These are phyloP conservation scores for Leccinum angustisporum DNA, from an alignment of 1,284 basidiomycete species.

Conservation along the genomic window DNA sequence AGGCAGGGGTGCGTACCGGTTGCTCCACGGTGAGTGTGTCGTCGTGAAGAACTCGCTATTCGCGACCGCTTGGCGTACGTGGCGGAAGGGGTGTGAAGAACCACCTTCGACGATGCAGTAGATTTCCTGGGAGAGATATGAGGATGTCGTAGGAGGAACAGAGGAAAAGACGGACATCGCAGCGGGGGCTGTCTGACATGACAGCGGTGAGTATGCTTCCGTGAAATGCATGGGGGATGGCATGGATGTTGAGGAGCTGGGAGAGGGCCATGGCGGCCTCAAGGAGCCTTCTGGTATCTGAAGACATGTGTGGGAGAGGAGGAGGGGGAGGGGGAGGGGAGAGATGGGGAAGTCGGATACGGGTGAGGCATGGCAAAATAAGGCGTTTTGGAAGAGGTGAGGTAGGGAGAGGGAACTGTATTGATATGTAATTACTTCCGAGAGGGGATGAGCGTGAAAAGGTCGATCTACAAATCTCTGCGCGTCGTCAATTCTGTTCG, in stretches of 20 bases:
- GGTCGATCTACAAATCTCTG: slow-evolving; percentile 31
- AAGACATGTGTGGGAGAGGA: slow-evolving; percentile 33
- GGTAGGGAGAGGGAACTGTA: slow-evolving; percentile 5
- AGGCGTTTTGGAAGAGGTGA: slow-evolving; percentile 14
- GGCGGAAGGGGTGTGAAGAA: slow-evolving; percentile 49
- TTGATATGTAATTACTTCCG: slow-evolving; percentile 31
- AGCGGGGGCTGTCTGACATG: slow-evolving; percentile 44
- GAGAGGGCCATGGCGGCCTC: slow-evolving; percentile 53
- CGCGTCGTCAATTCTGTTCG: slow-evolving; percentile 26
- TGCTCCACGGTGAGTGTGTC: slow-evolving; percentile 53
- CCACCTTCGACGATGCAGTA: slow-evolving; percentile 58
- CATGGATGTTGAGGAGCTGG: slow-evolving; percentile 37
- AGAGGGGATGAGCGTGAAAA: slow-evolving; percentile 20
- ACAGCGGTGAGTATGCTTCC: slow-evolving; percentile 52
- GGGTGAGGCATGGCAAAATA: slow-evolving; percentile 26
- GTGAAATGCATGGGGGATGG: slow-evolving; percentile 55
- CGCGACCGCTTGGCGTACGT: slow-evolving; percentile 52
- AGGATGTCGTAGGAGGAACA: not conserved
- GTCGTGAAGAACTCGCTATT: slow-evolving; percentile 43
- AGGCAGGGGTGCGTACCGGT: slow-evolving; percentile 41
- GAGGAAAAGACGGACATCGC: slow-evolving; percentile 42
- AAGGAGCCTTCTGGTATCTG: slow-evolving; percentile 48
- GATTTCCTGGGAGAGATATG: slow-evolving; percentile 45
- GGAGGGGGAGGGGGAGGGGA: slow-evolving; percentile 5
- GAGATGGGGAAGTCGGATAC: slow-evolving; percentile 5